phyloP scores from a whole-genome alignment of 2,329 filamentous ascomycete genomes.

The Fusarium dlaminii region DNA sequence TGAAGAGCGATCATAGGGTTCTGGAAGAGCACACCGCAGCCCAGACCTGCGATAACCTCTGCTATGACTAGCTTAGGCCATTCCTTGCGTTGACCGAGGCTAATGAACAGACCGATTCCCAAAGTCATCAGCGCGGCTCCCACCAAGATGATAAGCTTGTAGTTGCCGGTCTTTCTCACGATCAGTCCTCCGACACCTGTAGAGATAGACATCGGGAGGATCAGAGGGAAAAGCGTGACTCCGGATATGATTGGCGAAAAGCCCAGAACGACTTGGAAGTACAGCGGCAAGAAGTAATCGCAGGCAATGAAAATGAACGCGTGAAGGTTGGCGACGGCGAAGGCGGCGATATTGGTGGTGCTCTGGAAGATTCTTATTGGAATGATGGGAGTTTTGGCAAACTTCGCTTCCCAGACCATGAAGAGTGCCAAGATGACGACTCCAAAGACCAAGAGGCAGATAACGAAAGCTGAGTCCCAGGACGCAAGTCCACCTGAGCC shows the following conservation, averaged over 20 bases:
- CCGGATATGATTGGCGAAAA: slow-evolving; percentile 75
- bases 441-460: slow-evolving; percentile 82
- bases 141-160: slow-evolving; percentile 65
- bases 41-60: slow-evolving; percentile 70
- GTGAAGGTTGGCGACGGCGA: slow-evolving; percentile 75
- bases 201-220: slow-evolving; percentile 70
- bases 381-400: slow-evolving; percentile 81
- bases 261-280: slow-evolving; percentile 80
- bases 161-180: slow-evolving; percentile 71
- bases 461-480: slow-evolving; percentile 77
- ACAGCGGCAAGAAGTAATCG: slow-evolving; percentile 83
- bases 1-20: slow-evolving; percentile 75
- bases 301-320: slow-evolving; percentile 79
- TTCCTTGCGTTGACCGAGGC: slow-evolving; percentile 62
- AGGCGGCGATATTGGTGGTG: slow-evolving; percentile 71
- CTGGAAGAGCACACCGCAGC: slow-evolving; percentile 75
- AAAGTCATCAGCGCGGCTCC: slow-evolving; percentile 69
- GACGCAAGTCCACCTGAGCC: slow-evolving; percentile 75
- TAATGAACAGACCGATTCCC: slow-evolving; percentile 70
- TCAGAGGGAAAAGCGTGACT: slow-evolving; percentile 77
- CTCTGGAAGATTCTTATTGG: slow-evolving; percentile 75
- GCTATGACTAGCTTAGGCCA: slow-evolving; percentile 67
- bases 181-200: slow-evolving; percentile 66
- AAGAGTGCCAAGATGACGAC: slow-evolving; percentile 71
- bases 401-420: slow-evolving; percentile 74